Base-by-base conservation (phyloP, 2,329 filamentous ascomycete genomes). In the Fusarium compactum region DNA sequence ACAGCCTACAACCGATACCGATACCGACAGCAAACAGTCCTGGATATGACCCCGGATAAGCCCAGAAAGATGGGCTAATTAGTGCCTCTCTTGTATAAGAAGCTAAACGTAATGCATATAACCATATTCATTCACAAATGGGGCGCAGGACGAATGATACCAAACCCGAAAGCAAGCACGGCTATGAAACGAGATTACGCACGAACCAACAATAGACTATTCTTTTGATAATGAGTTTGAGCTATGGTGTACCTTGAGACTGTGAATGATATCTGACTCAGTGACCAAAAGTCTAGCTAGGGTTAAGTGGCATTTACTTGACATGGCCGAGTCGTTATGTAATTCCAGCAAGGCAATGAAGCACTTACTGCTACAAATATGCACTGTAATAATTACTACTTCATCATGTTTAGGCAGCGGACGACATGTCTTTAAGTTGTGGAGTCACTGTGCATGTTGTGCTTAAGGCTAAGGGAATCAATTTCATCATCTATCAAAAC, bases 401-500 rank as follows among this genome's bases (percentile, higher is more conserved):
- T 25, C 2, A 34, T 24, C 6, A 27, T 14, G n/a, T 27, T 25
- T 14, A 7, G 16, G 18, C 16, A 24, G 11, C 25, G 15, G 14
- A 15, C 15, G 14, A 5, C 6, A 25, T 15, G 12, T 25, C 22
- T 6, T n/a, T 18, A 45, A 24, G 14, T 18, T 9, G n/a, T 41
- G 7, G 16, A 24, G 8, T 32, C 50, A 48, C 27, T 10, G 18
- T 41, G 25, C n/a, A 30, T 20, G 8, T 18, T 27, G 30, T 27
- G 34, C 18, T 65, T 68, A 58, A 63, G 62, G 41, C 65, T 68
- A 68, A 69, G 71, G 60, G 71, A 76, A 76, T 77, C 76, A 76
- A 77, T 76, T 76, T 74, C 75, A 69, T 73, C 72, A 74, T 77
- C 76, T 77, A 77, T 77, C 71, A 76, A 75, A 69, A 58, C 60